Evolutionary conservation across 2,329 filamentous ascomycete species (phyloP).

Genomic region (Lizonia empirigonia): DNA sequence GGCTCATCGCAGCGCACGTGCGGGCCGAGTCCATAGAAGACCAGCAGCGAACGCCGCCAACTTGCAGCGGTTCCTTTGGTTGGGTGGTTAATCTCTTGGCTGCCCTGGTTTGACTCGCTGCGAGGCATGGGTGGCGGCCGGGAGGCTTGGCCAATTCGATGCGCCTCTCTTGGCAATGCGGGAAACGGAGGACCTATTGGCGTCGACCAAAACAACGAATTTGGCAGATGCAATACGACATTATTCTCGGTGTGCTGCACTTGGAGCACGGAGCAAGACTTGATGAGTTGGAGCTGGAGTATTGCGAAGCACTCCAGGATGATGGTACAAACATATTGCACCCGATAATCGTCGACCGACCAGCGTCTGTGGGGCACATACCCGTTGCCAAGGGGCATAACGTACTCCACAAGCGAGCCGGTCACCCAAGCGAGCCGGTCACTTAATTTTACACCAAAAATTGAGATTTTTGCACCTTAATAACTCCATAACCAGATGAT

Average conservation of each 20-base stretch:
- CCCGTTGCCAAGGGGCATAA: too few relatives aligned
- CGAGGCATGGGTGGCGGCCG: constrained; percentile 23
- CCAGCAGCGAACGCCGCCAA: constrained; percentile 19
- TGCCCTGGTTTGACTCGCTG: constrained; percentile 28
- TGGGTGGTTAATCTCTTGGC: constrained; percentile 35
- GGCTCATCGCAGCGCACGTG: constrained; percentile 17
- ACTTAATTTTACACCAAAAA: too few relatives aligned
- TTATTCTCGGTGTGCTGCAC: neutral
- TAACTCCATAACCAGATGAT: too few relatives aligned
- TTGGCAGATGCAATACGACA: constrained; percentile 13
- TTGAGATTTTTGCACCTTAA: too few relatives aligned
- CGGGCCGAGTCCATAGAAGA: constrained; percentile 37
- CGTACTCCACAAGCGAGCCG: too few relatives aligned
- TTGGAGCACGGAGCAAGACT: neutral
- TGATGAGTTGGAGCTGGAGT: neutral
- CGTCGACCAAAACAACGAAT: constrained; percentile 1
- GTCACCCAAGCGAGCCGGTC: too few relatives aligned
- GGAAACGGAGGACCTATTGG: constrained; percentile 7
- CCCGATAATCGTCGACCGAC: too few relatives aligned
- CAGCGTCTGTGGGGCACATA: too few relatives aligned
- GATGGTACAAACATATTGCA: too few relatives aligned
- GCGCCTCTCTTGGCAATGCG: constrained; percentile 28
- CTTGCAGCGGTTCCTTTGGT: constrained; percentile 24
- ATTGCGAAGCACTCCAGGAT: neutral
- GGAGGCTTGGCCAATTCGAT: constrained; percentile 23